These are phyloP conservation scores for Neodidymelliopsis sp. DNA, from an alignment of 2,329 filamentous ascomycete genomes.

Conservation along the genomic window DNA sequence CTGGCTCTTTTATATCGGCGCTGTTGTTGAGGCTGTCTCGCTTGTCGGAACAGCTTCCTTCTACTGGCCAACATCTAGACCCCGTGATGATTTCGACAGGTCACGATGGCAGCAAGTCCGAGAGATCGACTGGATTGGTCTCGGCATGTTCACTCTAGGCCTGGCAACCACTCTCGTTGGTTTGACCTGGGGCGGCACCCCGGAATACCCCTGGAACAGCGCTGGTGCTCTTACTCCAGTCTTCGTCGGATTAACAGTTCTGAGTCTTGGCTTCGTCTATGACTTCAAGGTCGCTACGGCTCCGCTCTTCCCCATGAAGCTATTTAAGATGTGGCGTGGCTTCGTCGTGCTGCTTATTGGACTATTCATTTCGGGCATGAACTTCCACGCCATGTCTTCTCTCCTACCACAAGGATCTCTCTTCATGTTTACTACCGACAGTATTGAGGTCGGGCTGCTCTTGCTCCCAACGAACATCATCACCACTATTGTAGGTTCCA, in stretches of 20 bases:
- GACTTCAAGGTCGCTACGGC: slow-evolving; percentile 2
- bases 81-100: slow-evolving; percentile 2
- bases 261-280: neutral
- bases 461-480: neutral
- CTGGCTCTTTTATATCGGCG: slow-evolving; percentile 3
- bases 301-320: slow-evolving; percentile 3
- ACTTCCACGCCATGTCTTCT: slow-evolving; percentile 1
- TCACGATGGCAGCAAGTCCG: slow-evolving; percentile 2
- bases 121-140: slow-evolving; percentile 1
- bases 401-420: slow-evolving; percentile 4
- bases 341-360: slow-evolving; percentile 3
- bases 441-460: neutral
- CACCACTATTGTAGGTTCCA: neutral
- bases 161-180: slow-evolving; percentile 1
- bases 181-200: slow-evolving; percentile 1
- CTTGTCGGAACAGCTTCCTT: neutral
- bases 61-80: slow-evolving; percentile 6
- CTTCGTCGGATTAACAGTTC: neutral
- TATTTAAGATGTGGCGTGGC: slow-evolving; percentile 5
- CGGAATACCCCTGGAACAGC: neutral
- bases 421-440: slow-evolving; percentile 1
- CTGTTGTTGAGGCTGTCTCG: neutral
- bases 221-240: neutral
- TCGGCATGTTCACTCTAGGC: slow-evolving; percentile 4
- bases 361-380: slow-evolving; percentile 5